A percentile compares a stretch with the other conserved stretches of the same genome.
phyloP scores from a whole-genome alignment of 2,329 filamentous ascomycete species.

The Alternaria brassicae region DNA sequence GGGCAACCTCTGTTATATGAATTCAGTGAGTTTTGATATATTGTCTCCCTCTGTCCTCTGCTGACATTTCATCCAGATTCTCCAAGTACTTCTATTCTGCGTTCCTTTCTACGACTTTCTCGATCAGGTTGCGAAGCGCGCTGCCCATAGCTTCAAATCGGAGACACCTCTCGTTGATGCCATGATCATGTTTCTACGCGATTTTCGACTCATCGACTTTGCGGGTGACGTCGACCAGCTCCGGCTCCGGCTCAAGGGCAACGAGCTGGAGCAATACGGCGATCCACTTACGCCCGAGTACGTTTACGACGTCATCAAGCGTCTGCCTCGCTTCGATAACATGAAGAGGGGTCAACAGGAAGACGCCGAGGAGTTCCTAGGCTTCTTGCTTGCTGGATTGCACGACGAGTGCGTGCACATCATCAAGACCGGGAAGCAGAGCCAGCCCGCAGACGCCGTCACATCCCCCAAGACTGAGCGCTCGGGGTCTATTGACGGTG shows the following conservation, averaged over 20 bases:
- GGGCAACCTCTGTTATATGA: slow-evolving; percentile 99
- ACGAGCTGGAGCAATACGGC: slow-evolving; percentile 87
- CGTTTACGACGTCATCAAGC: slow-evolving; percentile 90
- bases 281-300: slow-evolving; percentile 93
- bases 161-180: slow-evolving; percentile 93
- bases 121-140: slow-evolving; percentile 82
- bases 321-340: slow-evolving; percentile 84
- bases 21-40: slow-evolving; percentile 73
- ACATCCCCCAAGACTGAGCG: slow-evolving; percentile 56
- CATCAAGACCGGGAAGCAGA: slow-evolving; percentile 63
- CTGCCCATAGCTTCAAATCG: slow-evolving; percentile 90
- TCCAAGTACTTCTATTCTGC: slow-evolving; percentile 95
- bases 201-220: slow-evolving; percentile 87
- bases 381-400: slow-evolving; percentile 88
- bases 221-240: slow-evolving; percentile 76
- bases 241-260: slow-evolving; percentile 74
- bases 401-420: slow-evolving; percentile 89
- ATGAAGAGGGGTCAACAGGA: slow-evolving; percentile 98
- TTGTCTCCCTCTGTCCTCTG: not conserved
- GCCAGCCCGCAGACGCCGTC: slow-evolving; percentile 32
- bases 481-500: slow-evolving; percentile 62
- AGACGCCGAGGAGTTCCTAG: slow-evolving; percentile 96
- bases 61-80: slow-evolving; percentile 67
- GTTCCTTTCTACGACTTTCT: slow-evolving; percentile 94
- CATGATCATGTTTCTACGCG: slow-evolving; percentile 95